Percentiles rank a stretch among this genome's conserved stretches.
Evolutionary conservation across 2,329 filamentous ascomycete genomes (phyloP).

Genomic region (Biscogniauxia sp.): DNA sequence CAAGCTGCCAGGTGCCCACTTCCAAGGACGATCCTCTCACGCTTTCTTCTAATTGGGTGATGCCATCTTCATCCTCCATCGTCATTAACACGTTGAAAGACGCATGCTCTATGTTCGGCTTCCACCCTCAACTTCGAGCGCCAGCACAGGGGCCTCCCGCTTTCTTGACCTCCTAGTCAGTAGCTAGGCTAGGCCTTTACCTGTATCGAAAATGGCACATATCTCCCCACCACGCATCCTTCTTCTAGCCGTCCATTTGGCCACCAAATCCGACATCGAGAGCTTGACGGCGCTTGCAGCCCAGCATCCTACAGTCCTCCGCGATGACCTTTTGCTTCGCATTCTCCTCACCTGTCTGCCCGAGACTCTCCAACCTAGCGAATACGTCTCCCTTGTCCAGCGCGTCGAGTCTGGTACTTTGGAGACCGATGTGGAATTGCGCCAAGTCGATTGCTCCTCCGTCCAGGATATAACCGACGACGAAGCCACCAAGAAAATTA

Average conservation of each 20-base stretch:
- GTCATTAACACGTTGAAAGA: not conserved
- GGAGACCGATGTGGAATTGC: slow-evolving; percentile 36
- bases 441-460: slow-evolving; percentile 51
- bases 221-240: slow-evolving; percentile 67
- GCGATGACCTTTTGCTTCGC: slow-evolving; percentile 64
- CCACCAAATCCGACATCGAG: slow-evolving; percentile 63
- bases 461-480: slow-evolving; percentile 60
- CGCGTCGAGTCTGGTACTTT: slow-evolving; percentile 52
- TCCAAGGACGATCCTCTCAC: not conserved
- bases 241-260: slow-evolving; percentile 69
- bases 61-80: not conserved
- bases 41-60: not conserved
- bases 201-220: slow-evolving; percentile 32
- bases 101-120: not conserved
- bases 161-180: not conserved
- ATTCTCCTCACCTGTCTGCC: slow-evolving; percentile 77
- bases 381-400: slow-evolving; percentile 61
- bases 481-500: slow-evolving; percentile 61
- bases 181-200: slow-evolving; percentile 11
- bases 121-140: not conserved
- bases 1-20: no score
- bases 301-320: slow-evolving; percentile 55
- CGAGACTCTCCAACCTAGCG: slow-evolving; percentile 62
- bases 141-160: not conserved
- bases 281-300: slow-evolving; percentile 60